Evolutionary conservation across 352 stramenopile species (phyloP).

Genomic region (Blastocystis sp.): DNA sequence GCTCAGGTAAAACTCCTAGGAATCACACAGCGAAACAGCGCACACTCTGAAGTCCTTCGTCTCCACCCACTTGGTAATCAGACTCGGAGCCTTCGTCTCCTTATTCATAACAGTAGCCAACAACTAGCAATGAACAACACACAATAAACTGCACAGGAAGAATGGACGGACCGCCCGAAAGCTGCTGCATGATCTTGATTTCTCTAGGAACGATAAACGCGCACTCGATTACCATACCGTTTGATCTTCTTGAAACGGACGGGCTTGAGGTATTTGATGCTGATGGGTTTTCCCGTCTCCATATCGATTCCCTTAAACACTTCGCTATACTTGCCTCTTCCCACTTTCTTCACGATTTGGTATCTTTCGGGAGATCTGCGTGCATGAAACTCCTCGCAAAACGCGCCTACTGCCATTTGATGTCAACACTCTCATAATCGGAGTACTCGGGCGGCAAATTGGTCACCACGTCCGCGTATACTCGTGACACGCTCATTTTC

Average conservation of each 20-base stretch:
- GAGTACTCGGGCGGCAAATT: conserved; percentile 52
- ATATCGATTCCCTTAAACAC: conserved; percentile 97
- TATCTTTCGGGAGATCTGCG: conserved; percentile 80
- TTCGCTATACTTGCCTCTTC: conserved; percentile 97
- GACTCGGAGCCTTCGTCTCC: conserved; percentile 95
- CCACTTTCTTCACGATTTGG: conserved; percentile 98
- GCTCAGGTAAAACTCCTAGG: conserved; percentile 83
- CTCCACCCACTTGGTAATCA: conserved; percentile 99
- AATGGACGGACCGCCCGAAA: conserved; percentile 96
- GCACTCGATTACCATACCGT: conserved; percentile 6
- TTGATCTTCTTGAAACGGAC: conserved; percentile 99
- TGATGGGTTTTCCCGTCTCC: conserved; percentile 91
- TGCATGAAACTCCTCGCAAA: neutral
- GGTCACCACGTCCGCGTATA: conserved; percentile 66
- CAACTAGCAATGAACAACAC: conserved; percentile 81
- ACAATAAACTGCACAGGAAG: conserved; percentile 78
- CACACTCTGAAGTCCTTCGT: conserved; percentile 92
- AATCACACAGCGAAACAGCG: neutral
- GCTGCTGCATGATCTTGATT: conserved; percentile 99
- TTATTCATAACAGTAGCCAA: conserved; percentile 96
- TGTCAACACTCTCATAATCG: conserved; percentile 35
- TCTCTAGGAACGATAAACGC: conserved; percentile 77
- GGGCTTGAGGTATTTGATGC: conserved; percentile 99
- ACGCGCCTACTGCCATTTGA: conserved; percentile 37
- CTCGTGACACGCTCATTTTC: conserved; percentile 60